Evolutionary conservation across 2,329 filamentous ascomycete genomes (phyloP), one percentile per base, ranked within the genome.

Genomic region (Penicillium sp.): DNA sequence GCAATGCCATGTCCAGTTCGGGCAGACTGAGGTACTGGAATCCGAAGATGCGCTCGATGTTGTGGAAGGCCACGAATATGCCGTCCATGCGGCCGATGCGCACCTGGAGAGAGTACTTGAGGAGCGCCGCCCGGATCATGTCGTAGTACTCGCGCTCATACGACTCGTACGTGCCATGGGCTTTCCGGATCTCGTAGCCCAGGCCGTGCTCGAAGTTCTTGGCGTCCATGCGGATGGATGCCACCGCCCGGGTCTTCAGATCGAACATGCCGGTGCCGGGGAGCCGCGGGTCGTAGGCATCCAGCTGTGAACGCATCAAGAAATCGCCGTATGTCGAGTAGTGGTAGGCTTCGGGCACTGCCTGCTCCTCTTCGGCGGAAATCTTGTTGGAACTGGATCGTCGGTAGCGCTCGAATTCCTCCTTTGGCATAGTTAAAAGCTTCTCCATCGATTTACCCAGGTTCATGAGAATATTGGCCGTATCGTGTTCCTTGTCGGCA

Each of bases 41-140:
- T 5, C 93, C 93, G 65, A 98, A 98, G 43, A 98, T 95, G 48
- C 90, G 85, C 69, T 90, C 79, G 2, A 89, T 87, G 66, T 98
- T 98, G 74, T 98, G 93, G 66, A 83, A 98, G 2, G 93, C 93
- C 21, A 97, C 87, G 64, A 97, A 98, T 43, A 97, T 96, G 48
- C 93, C 93, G 64, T 98, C 91, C 94, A 98, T 98, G 43, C 90
- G 83, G 17, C 94, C 93, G 81, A 98, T 94, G 39, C 93, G 87
- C 28, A 91, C 94, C 70, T 98, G 93, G 28, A 98, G 76, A 9
- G 90, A 95, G 68, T 98, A 98, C 65, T 98, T 98, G 48, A 98
- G 75, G 72, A 98, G 91, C 0, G 91, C 93, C 1, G 90, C 81
- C 45, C 94, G 81, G 52, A 95, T 91, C 89, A 98, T 94, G 68